These are phyloP conservation scores for Hypoxylon crocopeplum DNA, from an alignment of 495 filamentous ascomycete species.

Conservation along the genomic window DNA sequence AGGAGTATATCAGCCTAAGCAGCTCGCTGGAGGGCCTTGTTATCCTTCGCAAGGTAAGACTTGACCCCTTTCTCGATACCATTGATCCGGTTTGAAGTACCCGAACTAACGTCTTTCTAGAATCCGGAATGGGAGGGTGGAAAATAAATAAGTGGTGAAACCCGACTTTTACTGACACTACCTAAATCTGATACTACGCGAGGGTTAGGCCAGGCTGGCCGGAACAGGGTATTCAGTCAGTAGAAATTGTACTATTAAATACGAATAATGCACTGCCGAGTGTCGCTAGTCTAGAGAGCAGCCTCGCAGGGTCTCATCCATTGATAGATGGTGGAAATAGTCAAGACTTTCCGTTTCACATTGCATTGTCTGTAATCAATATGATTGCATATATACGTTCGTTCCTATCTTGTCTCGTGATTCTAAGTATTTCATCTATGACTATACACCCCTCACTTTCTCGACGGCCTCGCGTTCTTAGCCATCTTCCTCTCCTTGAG, in stretches of 20 bases:
- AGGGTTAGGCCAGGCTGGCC: neutral
- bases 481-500: slow-evolving; percentile 75
- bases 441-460: slow-evolving; percentile 51
- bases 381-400: slow-evolving; percentile 16
- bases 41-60: slow-evolving; percentile 89
- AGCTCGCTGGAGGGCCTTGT: slow-evolving; percentile 93
- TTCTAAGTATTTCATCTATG: neutral
- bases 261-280: slow-evolving; percentile 38
- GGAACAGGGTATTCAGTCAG: neutral
- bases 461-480: slow-evolving; percentile 89
- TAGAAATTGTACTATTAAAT: slow-evolving; percentile 37
- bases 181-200: neutral
- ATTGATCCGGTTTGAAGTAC: neutral
- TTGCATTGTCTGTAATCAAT: slow-evolving; percentile 10
- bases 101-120: slow-evolving; percentile 41
- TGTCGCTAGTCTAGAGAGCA: slow-evolving; percentile 24
- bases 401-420: slow-evolving; percentile 3
- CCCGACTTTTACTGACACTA: neutral
- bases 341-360: neutral
- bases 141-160: slow-evolving; percentile 38
- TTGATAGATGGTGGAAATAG: slow-evolving; percentile 36
- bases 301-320: slow-evolving; percentile 26
- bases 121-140: slow-evolving; percentile 57
- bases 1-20: slow-evolving; percentile 91
- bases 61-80: slow-evolving; percentile 13